These are phyloP conservation scores for Pythium sp. DNA, from an alignment of 352 stramenopile genomes.

Conservation along the genomic window DNA sequence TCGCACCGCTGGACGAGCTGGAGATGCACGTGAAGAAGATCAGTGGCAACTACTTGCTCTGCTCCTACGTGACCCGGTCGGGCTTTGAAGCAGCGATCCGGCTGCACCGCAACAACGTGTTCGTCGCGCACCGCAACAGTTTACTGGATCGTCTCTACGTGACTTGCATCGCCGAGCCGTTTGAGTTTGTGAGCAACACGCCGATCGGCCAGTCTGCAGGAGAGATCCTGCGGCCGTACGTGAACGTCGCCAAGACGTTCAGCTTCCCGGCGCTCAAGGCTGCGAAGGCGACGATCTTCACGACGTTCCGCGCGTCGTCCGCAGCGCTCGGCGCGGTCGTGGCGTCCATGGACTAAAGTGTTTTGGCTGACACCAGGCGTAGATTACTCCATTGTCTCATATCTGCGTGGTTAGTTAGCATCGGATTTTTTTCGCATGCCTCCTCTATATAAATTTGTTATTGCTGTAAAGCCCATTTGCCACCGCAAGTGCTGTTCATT, in stretches of 20 bases:
- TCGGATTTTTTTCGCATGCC: neutral
- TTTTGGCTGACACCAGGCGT: neutral
- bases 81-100: conserved; percentile 60
- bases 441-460: conserved; percentile 1
- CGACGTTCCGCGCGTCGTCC: conserved; percentile 63
- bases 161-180: conserved; percentile 56
- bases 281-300: conserved; percentile 62
- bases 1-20: conserved; percentile 61
- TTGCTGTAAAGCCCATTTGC: neutral
- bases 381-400: neutral
- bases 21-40: conserved; percentile 82
- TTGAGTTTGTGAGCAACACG: conserved; percentile 68
- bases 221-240: conserved; percentile 57
- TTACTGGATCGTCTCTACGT: conserved; percentile 71
- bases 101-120: conserved; percentile 77
- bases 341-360: conserved; percentile 49
- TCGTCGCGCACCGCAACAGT: conserved; percentile 70
- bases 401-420: neutral
- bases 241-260: conserved; percentile 67
- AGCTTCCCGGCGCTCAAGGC: conserved; percentile 66
- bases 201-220: conserved; percentile 56
- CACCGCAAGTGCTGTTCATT: neutral
- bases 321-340: conserved; percentile 69
- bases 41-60: conserved; percentile 76
- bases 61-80: conserved; percentile 61